Percentiles rank a stretch among this genome's conserved stretches.
Evolutionary conservation across 1,284 basidiomycete species (phyloP).

Genomic region (Veloporphyrellus conicus): DNA sequence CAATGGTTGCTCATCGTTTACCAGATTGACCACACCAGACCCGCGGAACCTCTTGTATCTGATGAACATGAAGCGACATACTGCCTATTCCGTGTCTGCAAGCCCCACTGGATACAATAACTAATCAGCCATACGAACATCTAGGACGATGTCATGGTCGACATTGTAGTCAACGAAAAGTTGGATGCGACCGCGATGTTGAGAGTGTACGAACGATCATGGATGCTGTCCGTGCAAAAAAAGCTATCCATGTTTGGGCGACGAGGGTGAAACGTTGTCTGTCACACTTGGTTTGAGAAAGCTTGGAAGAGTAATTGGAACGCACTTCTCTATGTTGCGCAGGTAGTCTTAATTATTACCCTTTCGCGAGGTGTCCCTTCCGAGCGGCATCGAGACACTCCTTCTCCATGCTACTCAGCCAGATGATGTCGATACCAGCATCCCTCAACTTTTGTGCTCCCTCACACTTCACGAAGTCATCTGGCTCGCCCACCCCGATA

Average conservation of each 20-base stretch:
- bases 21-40: slow-evolving; percentile 37
- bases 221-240: slow-evolving; percentile 29
- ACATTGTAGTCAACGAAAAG: slow-evolving; percentile 35
- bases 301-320: neutral
- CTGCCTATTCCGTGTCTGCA: slow-evolving; percentile 16
- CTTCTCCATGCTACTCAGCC: slow-evolving; percentile 66
- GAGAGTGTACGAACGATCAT: slow-evolving; percentile 36
- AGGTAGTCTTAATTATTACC: neutral
- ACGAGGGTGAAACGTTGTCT: slow-evolving; percentile 32
- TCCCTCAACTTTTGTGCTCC: slow-evolving; percentile 75
- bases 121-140: slow-evolving; percentile 4
- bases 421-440: slow-evolving; percentile 73
- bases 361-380: slow-evolving; percentile 40
- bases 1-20: slow-evolving; percentile 3
- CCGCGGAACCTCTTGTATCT: slow-evolving; percentile 10
- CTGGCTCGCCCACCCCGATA: slow-evolving; percentile 90
- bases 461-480: slow-evolving; percentile 93
- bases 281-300: slow-evolving; percentile 3
- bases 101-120: neutral
- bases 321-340: slow-evolving; percentile 7
- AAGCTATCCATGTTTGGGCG: slow-evolving; percentile 32
- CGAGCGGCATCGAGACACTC: slow-evolving; percentile 78
- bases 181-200: slow-evolving; percentile 39
- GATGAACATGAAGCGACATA: slow-evolving; percentile 13
- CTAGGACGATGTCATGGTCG: slow-evolving; percentile 44